phyloP scores from a whole-genome alignment of 345 rosid genomes.

The Noccaea caerulescens region DNA sequence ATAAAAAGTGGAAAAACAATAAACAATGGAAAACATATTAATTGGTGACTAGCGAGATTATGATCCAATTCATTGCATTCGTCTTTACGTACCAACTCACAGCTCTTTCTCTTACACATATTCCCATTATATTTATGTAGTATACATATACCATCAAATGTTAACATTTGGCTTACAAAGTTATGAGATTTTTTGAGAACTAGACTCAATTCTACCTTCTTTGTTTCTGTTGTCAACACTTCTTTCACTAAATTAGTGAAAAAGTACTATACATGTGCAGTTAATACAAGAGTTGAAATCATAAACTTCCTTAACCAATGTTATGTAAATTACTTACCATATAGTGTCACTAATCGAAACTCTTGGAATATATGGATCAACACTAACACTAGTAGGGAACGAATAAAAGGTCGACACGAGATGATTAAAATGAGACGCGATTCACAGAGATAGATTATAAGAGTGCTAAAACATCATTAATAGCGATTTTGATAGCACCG shows the following conservation, averaged over 20 bases:
- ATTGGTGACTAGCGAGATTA: constrained; percentile 11
- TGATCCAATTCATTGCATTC: constrained; percentile 33
- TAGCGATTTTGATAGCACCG: constrained; percentile 13
- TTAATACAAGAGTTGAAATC: too few relatives aligned
- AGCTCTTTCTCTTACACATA: constrained; percentile 27
- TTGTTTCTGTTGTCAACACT: background rate
- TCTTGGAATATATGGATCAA: constrained; percentile 11
- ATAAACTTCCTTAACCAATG: too few relatives aligned
- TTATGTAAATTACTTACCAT: too few relatives aligned
- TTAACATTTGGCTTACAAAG: constrained; percentile 15
- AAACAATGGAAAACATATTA: background rate
- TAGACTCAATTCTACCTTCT: background rate
- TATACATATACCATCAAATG: constrained; percentile 4
- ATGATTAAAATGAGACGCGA: constrained; percentile 10
- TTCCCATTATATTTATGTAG: background rate
- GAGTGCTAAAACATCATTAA: constrained; percentile 27
- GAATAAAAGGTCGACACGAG: constrained; percentile 23
- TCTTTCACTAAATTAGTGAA: background rate
- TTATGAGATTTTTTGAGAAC: constrained; percentile 23
- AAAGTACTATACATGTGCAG: too few relatives aligned
- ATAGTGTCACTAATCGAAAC: constrained; percentile 11
- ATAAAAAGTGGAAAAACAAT: constrained; percentile 16
- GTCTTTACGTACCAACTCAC: constrained; percentile 34
- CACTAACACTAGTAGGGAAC: constrained; percentile 15
- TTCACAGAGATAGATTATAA: constrained; percentile 25